Evolutionary conservation across 441 rosid genomes (phyloP).

Genomic region (Populus tomentosa): DNA sequence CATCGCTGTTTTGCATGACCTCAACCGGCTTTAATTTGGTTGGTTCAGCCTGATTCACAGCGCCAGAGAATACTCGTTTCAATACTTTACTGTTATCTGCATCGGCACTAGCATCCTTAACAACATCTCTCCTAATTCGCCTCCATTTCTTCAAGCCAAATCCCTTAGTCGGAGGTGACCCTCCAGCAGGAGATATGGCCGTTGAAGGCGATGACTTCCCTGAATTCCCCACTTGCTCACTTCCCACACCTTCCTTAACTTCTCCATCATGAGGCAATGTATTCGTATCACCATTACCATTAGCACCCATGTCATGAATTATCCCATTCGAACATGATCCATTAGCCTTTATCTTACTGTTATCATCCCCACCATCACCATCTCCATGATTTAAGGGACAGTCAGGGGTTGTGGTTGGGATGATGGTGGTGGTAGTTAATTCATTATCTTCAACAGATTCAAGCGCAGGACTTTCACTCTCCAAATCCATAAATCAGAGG

Average conservation of each 20-base stretch:
- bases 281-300: constrained; percentile 16
- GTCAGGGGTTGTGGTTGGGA: constrained; percentile 1
- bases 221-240: constrained; percentile 12
- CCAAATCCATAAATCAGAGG: constrained; percentile 39
- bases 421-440: constrained; percentile 11
- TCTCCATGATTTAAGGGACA: constrained; percentile 5
- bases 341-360: constrained; percentile 25
- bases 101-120: constrained; percentile 37
- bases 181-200: constrained; percentile 24
- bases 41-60: constrained; percentile 29
- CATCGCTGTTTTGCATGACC: constrained; percentile 35
- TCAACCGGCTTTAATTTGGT: constrained; percentile 29
- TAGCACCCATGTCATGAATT: constrained; percentile 13
- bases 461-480: constrained; percentile 36
- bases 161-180: constrained; percentile 42
- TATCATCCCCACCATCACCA: constrained; percentile 10
- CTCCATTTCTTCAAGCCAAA: constrained; percentile 76
- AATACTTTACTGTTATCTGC: constrained; percentile 39
- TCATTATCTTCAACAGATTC: constrained; percentile 54
- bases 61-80: constrained; percentile 53
- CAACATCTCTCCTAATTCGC: constrained; percentile 50
- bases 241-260: constrained; percentile 19
- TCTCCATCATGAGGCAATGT: constrained; percentile 12
- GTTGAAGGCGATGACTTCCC: constrained; percentile 15
- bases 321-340: constrained; percentile 31